Evolutionary conservation across 2,329 filamentous ascomycete species (phyloP).

Genomic region (Colletotrichum cuscutae): DNA sequence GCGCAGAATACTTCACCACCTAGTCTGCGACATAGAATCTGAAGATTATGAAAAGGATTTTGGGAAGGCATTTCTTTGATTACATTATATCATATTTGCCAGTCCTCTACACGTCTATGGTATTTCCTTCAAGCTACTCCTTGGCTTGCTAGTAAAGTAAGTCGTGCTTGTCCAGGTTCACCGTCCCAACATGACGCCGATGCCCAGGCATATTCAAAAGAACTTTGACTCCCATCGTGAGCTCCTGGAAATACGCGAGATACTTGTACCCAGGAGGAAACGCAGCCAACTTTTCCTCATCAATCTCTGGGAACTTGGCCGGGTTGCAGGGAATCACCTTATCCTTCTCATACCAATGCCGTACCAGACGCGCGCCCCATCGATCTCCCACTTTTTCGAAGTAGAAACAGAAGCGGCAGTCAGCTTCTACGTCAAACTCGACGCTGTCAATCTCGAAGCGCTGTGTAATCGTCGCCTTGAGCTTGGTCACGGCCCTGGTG

Average conservation of each 20-base stretch:
- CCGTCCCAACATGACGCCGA: too few relatives aligned
- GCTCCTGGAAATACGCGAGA: neutral
- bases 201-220: too few relatives aligned
- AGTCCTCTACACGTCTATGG: too few relatives aligned
- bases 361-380: neutral
- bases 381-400: neutral
- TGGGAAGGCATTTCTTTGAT: too few relatives aligned
- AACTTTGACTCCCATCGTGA: too few relatives aligned
- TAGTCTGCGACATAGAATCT: too few relatives aligned
- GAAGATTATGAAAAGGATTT: too few relatives aligned
- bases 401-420: neutral
- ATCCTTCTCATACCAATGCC: neutral
- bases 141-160: too few relatives aligned
- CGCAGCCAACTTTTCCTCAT: neutral
- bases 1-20: too few relatives aligned
- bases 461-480: neutral
- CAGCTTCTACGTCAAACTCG: neutral
- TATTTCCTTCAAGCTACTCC: neutral
- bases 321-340: neutral
- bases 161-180: too few relatives aligned
- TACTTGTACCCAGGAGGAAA: neutral
- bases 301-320: neutral
- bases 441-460: neutral
- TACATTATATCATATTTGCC: too few relatives aligned
- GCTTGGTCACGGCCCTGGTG: neutral